Conservation (phyloP, 73 alveolate genomes). For the Tetrahymena elliotti region DNA sequence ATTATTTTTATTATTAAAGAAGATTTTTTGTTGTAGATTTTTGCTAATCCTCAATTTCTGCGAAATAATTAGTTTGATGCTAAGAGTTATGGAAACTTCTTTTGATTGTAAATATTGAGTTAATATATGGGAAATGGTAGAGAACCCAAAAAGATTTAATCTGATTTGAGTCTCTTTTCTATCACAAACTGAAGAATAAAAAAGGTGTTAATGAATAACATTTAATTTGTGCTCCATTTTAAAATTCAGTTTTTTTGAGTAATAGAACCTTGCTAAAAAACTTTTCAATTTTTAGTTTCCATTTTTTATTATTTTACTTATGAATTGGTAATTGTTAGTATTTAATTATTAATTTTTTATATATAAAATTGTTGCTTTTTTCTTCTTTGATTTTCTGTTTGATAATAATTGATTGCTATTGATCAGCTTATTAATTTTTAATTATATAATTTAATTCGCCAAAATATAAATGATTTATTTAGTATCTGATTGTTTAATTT, state of each 20-base stretch:
- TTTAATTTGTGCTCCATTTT: background rate
- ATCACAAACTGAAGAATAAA: background rate
- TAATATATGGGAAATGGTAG: background rate
- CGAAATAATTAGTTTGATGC: too few species aligned
- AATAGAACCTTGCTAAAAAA: background rate
- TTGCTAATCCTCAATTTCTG: background rate
- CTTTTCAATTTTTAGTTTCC: background rate
- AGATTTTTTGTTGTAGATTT: too few species aligned
- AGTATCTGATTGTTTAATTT: too few species aligned
- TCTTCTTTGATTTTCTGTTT: background rate
- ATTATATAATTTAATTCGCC: too few species aligned
- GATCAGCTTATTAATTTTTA: too few species aligned
- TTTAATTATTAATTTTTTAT: too few species aligned
- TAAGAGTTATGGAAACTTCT: background rate
- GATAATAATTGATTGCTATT: too few species aligned
- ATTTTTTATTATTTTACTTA: background rate
- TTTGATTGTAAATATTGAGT: background rate
- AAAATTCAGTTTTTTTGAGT: background rate
- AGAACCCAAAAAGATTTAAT: background rate
- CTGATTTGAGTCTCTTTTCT: background rate
- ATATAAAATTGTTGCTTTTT: background rate
- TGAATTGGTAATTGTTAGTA: too few species aligned
- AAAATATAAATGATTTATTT: too few species aligned
- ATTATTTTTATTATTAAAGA: too few species aligned
- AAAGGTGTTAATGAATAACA: background rate